phyloP scores from a whole-genome alignment of 768 basidiomycete species.

The Hypholoma fasciculare region DNA sequence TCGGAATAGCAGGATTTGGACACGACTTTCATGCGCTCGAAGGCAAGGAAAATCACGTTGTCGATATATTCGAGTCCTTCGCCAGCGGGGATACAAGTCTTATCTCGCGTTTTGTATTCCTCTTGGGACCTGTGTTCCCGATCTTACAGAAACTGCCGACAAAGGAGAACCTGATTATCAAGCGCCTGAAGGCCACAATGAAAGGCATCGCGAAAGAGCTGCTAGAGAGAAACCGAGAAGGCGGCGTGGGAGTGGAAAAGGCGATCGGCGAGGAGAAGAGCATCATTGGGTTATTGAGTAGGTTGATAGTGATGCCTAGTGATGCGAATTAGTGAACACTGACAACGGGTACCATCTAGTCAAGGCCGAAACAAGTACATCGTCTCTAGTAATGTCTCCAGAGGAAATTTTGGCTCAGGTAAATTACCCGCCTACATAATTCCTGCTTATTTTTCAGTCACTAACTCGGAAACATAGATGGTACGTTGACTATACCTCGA shows the following conservation, averaged over 20 bases:
- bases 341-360: slow-evolving; percentile 20
- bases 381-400: slow-evolving; percentile 32
- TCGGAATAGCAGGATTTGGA: slow-evolving; percentile 61
- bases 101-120: slow-evolving; percentile 29
- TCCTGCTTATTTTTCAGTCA: background rate
- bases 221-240: slow-evolving; percentile 34
- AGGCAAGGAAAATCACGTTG: slow-evolving; percentile 42
- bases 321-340: background rate
- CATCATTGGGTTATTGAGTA: slow-evolving; percentile 38
- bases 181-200: slow-evolving; percentile 33
- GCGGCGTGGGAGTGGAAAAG: slow-evolving; percentile 24
- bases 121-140: slow-evolving; percentile 39
- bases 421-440: background rate
- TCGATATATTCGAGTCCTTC: slow-evolving; percentile 40
- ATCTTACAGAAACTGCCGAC: slow-evolving; percentile 36
- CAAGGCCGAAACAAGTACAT: slow-evolving; percentile 31
- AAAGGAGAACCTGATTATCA: slow-evolving; percentile 26
- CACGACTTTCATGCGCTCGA: slow-evolving; percentile 56
- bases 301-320: background rate
- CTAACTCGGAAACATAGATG: slow-evolving; percentile 11
- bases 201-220: slow-evolving; percentile 38
- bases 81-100: slow-evolving; percentile 23
- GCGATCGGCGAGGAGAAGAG: slow-evolving; percentile 33
- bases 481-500: background rate
- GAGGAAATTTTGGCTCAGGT: slow-evolving; percentile 40